These are phyloP conservation scores for Tetraselmis striata DNA, from an alignment of 139 green algal genomes.

Conservation along the genomic window DNA sequence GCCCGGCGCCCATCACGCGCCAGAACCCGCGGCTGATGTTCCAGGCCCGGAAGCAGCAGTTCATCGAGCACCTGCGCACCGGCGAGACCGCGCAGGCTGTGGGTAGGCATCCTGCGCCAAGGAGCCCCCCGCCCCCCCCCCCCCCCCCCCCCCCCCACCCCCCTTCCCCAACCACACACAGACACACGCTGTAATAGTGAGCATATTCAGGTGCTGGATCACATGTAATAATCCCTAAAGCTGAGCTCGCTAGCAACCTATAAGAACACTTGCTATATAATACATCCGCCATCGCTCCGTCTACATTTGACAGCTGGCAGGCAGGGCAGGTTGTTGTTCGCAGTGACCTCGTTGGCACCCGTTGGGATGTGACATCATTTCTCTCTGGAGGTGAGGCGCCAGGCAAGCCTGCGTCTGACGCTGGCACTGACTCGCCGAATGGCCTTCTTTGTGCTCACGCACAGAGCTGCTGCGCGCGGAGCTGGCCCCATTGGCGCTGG, in stretches of 20 bases:
- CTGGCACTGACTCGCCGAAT: neutral
- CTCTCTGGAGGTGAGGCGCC: too few species aligned
- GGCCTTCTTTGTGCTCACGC: neutral
- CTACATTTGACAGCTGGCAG: neutral
- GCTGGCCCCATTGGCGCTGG: conserved; percentile 49
- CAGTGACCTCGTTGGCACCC: neutral
- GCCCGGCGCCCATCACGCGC: neutral
- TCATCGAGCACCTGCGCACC: conserved; percentile 46
- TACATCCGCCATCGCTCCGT: neutral
- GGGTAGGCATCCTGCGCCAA: conserved; percentile 13
- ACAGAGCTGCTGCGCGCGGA: conserved; percentile 43
- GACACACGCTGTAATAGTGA: neutral
- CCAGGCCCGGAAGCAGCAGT: conserved; percentile 42
- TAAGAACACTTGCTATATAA: neutral
- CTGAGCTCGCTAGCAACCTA: neutral
- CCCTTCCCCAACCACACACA: neutral
- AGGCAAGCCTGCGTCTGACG: neutral
- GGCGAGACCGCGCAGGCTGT: conserved; percentile 17
- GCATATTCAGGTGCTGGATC: too few species aligned
- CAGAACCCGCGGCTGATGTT: conserved; percentile 54
- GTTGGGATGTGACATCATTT: neutral
- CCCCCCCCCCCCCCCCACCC: too few species aligned
- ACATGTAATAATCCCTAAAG: too few species aligned
- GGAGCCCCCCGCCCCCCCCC: neutral
- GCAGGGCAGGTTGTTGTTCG: neutral